Evolutionary conservation across 2,329 filamentous ascomycete genomes (phyloP).

Genomic region (Colletotrichum eremochloae): DNA sequence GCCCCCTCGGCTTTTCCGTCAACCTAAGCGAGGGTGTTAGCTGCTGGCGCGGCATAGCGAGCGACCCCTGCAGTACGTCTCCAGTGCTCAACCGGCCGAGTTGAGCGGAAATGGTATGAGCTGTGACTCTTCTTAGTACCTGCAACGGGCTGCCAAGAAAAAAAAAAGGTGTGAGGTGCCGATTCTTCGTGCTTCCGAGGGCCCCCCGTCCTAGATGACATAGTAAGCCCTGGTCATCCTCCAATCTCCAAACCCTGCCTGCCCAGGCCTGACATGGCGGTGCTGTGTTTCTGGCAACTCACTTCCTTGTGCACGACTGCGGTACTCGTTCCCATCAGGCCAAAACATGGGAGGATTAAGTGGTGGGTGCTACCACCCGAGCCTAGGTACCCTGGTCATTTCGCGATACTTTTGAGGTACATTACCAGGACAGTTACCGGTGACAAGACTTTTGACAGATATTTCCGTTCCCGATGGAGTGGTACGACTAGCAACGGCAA

Average conservation of each 20-base stretch:
- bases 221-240: neutral
- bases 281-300: neutral
- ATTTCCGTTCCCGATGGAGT: neutral
- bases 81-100: neutral
- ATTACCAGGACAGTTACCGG: neutral
- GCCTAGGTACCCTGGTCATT: no score
- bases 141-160: neutral
- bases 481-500: neutral
- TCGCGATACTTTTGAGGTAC: no score
- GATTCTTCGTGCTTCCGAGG: neutral
- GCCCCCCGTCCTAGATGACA: neutral
- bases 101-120: neutral
- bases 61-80: neutral
- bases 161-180: neutral
- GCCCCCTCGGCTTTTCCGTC: neutral
- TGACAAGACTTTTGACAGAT: neutral
- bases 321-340: neutral
- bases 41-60: rapidly evolving
- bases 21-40: neutral
- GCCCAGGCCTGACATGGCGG: no score
- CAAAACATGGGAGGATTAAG: no score
- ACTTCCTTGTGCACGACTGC: no score
- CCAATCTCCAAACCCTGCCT: neutral
- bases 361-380: no score
- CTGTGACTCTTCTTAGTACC: neutral